Conservation (phyloP, 73 alveolate genomes). For the Paramecium sexaurelia region DNA sequence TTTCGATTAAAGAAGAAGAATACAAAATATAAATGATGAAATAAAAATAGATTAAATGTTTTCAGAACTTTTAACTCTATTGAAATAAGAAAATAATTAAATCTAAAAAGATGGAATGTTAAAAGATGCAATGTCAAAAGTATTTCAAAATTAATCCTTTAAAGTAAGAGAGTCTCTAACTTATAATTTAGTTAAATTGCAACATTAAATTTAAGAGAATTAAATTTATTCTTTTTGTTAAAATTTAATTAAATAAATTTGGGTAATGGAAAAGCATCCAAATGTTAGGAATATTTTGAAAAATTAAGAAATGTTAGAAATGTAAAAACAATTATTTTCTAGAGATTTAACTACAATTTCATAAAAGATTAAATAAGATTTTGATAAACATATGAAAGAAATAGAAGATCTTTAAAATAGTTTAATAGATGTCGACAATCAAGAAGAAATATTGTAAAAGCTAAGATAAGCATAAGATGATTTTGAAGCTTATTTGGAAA, state of each 20-base stretch:
- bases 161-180: neutral
- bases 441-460: neutral
- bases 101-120: too few species aligned
- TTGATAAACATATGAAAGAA: too few species aligned
- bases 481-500: neutral
- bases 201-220: neutral
- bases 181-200: neutral
- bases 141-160: neutral
- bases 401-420: neutral
- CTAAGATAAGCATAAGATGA: neutral
- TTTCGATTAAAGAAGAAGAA: too few species aligned
- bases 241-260: too few species aligned
- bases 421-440: neutral
- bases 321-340: neutral
- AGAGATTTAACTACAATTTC: neutral
- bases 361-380: neutral
- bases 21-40: too few species aligned
- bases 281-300: neutral
- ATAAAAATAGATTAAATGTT: too few species aligned
- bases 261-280: neutral
- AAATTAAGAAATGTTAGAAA: neutral
- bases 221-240: neutral
- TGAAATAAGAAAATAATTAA: too few species aligned
- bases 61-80: too few species aligned
- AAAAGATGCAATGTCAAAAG: too few species aligned